These are phyloP conservation scores for Phaeoacremonium minimum DNA, from an alignment of 2,329 filamentous ascomycete species.

Conservation along the genomic window DNA sequence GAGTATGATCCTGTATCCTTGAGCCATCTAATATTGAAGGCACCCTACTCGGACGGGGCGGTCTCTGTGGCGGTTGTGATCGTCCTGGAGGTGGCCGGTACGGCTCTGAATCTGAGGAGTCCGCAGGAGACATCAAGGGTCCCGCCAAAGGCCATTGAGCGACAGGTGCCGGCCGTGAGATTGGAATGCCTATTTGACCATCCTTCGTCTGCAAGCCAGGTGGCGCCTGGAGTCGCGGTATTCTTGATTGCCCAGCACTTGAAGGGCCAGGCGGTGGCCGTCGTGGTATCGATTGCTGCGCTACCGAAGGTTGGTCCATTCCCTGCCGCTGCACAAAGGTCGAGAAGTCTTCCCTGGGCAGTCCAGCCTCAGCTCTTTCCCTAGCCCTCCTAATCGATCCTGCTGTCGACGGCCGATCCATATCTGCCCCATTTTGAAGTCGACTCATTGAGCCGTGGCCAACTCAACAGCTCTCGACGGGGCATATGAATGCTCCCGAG, in stretches of 20 bases:
- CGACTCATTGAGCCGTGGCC: conserved; percentile 46
- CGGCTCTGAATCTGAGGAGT: conserved; percentile 27
- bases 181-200: conserved; percentile 37
- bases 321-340: conserved; percentile 14
- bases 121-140: conserved; percentile 27
- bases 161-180: conserved; percentile 47
- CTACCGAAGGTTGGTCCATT: conserved; percentile 18
- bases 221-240: conserved; percentile 25
- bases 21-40: conserved; percentile 56
- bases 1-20: conserved; percentile 50
- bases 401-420: conserved; percentile 40
- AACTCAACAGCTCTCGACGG: conserved; percentile 13
- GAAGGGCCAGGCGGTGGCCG: conserved; percentile 17
- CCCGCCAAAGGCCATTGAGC: conserved; percentile 51
- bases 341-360: conserved; percentile 22
- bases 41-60: conserved; percentile 55
- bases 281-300: conserved; percentile 22
- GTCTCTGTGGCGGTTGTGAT: conserved; percentile 50
- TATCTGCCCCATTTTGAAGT: conserved; percentile 48
- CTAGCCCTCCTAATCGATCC: conserved; percentile 52
- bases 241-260: conserved; percentile 14
- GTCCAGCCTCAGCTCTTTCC: conserved; percentile 43
- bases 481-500: conserved; percentile 15
- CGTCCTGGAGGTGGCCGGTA: conserved; percentile 48
- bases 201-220: conserved; percentile 28